phyloP scores from a whole-genome alignment of 2,329 filamentous ascomycete genomes.

The Coniosporium tulheliwenetii region DNA sequence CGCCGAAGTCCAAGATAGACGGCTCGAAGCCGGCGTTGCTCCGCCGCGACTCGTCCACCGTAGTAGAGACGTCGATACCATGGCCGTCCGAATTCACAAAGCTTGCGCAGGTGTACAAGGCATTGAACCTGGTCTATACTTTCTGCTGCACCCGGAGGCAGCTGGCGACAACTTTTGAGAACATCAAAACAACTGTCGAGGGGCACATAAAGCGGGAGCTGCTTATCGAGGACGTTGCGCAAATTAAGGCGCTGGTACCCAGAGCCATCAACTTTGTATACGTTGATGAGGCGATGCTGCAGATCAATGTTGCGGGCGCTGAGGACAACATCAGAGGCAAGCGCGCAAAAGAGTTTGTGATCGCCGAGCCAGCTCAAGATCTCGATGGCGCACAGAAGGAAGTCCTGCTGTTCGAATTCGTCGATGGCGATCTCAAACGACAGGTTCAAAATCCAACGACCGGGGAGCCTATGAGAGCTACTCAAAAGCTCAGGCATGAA shows the following conservation, averaged over 20 bases:
- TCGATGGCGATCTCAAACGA: slow-evolving; percentile 79
- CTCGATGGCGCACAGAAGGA: slow-evolving; percentile 31
- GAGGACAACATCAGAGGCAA: slow-evolving; percentile 49
- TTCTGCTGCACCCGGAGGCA: slow-evolving; percentile 92
- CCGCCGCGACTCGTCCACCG: slow-evolving; percentile 28
- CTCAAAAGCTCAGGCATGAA: slow-evolving; percentile 56
- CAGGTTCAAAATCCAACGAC: slow-evolving; percentile 59
- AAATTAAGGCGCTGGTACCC: slow-evolving; percentile 64
- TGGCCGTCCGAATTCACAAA: slow-evolving; percentile 66
- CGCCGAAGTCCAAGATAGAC: slow-evolving; percentile 19
- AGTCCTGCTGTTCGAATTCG: slow-evolving; percentile 78
- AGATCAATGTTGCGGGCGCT: slow-evolving; percentile 58
- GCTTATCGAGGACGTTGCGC: slow-evolving; percentile 62
- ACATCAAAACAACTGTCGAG: slow-evolving; percentile 71
- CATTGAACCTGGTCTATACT: slow-evolving; percentile 83
- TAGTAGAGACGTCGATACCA: slow-evolving; percentile 36
- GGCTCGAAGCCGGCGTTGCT: slow-evolving; percentile 21
- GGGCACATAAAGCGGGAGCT: slow-evolving; percentile 60
- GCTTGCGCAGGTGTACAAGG: slow-evolving; percentile 63
- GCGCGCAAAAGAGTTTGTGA: slow-evolving; percentile 35
- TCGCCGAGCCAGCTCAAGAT: slow-evolving; percentile 11
- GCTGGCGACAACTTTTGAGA: slow-evolving; percentile 80
- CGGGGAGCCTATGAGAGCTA: slow-evolving; percentile 53
- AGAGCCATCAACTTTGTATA: slow-evolving; percentile 70
- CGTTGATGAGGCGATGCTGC: slow-evolving; percentile 69